Conservation (phyloP, 768 basidiomycete genomes). For the Erythrobasidium yunnanense region DNA sequence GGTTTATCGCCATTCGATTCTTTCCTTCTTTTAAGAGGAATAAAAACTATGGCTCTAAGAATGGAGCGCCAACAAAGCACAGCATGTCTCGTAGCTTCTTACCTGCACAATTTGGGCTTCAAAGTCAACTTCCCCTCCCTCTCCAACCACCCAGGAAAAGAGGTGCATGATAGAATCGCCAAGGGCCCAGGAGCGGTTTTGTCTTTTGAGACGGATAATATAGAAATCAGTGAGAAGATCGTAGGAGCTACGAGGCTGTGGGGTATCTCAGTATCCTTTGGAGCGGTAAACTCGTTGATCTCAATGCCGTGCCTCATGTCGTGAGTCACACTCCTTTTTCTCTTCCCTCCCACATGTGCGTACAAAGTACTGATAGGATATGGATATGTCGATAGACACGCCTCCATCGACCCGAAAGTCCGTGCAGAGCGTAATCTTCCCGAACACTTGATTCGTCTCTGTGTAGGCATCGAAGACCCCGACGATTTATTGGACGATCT, state of each 20-base stretch:
- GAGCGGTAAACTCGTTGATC: constrained; percentile 93
- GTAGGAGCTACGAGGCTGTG: constrained; percentile 86
- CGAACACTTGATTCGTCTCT: constrained; percentile 95
- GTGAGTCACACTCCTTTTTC: constrained; percentile 51
- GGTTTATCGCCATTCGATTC: constrained; percentile 90
- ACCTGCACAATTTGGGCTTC: constrained; percentile 76
- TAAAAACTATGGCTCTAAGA: constrained; percentile 88
- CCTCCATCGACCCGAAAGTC: constrained; percentile 90
- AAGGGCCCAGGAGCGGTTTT: constrained; percentile 85
- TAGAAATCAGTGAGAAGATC: constrained; percentile 76
- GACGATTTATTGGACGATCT: constrained; percentile 88
- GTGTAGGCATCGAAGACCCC: constrained; percentile 94
- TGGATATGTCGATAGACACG: constrained; percentile 55
- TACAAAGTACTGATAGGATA: background rate
- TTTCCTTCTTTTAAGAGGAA: constrained; percentile 87
- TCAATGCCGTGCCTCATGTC: constrained; percentile 99
- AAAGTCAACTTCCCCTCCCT: constrained; percentile 86
- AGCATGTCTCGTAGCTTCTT: constrained; percentile 70
- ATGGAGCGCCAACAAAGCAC: constrained; percentile 88
- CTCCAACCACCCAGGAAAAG: constrained; percentile 63
- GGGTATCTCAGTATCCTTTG: constrained; percentile 97
- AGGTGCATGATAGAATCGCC: constrained; percentile 81
- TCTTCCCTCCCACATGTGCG: background rate
- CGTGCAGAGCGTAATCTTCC: constrained; percentile 92
- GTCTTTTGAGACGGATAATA: constrained; percentile 87